Evolutionary conservation across 768 basidiomycete species (phyloP), one percentile per base, ranked within the genome.

Genomic region (Rhizopogon sp.): DNA sequence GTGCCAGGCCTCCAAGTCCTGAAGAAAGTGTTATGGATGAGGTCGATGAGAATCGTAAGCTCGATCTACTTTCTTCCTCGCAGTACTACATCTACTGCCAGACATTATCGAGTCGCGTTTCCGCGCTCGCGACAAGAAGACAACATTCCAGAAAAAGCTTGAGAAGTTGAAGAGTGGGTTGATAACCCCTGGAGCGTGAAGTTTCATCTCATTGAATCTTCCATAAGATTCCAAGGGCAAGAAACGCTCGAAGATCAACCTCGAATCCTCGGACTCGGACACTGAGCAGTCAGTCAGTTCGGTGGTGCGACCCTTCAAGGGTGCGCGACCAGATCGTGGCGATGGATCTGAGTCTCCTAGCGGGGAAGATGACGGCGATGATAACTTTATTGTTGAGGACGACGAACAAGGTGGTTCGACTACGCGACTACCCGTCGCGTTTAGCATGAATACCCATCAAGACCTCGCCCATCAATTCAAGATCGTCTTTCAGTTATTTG

Each of bases 401-500:
- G 83, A 86, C 56, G 67, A 67, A 47, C 62, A 68, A 22, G 74
- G 66, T 7, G 66, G 56, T 25, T 72, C 64, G 0, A 63, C 66
- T 3, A 68, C 79, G 17, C 69, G 77, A 37, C 75, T 92, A n/a
- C 91, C 90, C 8, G 75, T 76, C 50, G 81, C 87, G 62, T 96
- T 91, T 71, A 93, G 90, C 68, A 84, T 89, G 84, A 79, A 80
- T 53, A 77, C 84, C 1, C 85, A 88, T 65, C 84, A 92, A 64
- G 87, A 90, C 61, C 74, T 88, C 17, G 72, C 80, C 13, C 80
- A 87, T 58, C 88, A 93, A 58, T 92, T 93, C 79, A 93, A 93
- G 71, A 85, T 88, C 39, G 77, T 93, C 43, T 93, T 90, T 60
- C 93, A 96, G 64, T 79, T 93, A 29, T 89, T 93, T 59, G 88